Percentiles rank a stretch among this genome's conserved stretches.
Evolutionary conservation across 345 rosid genomes (phyloP).

Genomic region (Barbarea vulgaris): DNA sequence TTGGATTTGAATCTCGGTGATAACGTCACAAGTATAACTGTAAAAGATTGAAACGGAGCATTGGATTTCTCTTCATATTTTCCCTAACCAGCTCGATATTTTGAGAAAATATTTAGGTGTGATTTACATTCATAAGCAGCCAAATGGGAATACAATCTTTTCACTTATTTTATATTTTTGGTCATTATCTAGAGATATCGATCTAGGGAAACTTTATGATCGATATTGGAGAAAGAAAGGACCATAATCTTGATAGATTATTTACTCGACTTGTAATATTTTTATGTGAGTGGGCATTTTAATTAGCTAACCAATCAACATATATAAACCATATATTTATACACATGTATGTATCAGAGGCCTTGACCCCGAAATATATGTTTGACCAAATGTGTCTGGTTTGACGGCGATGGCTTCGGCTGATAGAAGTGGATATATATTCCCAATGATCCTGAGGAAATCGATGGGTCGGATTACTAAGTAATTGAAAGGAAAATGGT

Average conservation of each 20-base stretch:
- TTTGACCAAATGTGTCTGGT: slow-evolving; percentile 28
- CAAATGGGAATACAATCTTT: slow-evolving; percentile 17
- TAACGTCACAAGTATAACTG: too few species aligned
- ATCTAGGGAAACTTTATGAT: slow-evolving; percentile 18
- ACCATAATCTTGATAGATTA: slow-evolving; percentile 3
- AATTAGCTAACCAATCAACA: slow-evolving; percentile 9
- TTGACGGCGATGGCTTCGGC: slow-evolving; percentile 26
- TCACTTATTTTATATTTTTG: background rate
- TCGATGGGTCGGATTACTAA: background rate
- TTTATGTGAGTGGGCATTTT: slow-evolving; percentile 27
- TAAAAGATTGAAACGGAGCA: too few species aligned
- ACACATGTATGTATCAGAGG: slow-evolving; percentile 4
- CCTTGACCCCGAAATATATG: slow-evolving; percentile 11
- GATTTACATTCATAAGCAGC: slow-evolving; percentile 26
- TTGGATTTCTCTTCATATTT: too few species aligned
- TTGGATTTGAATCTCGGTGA: too few species aligned
- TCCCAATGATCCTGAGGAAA: background rate
- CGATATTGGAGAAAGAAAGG: slow-evolving; percentile 18
- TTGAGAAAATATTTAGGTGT: slow-evolving; percentile 1
- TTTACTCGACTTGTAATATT: background rate
- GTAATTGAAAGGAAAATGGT: background rate
- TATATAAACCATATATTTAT: background rate
- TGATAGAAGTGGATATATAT: slow-evolving; percentile 14
- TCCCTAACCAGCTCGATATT: background rate
- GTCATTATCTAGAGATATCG: slow-evolving; percentile 12